Evolutionary conservation across 2,329 filamentous ascomycete species (phyloP).

Genomic region (Blastomyces gilchristii): DNA sequence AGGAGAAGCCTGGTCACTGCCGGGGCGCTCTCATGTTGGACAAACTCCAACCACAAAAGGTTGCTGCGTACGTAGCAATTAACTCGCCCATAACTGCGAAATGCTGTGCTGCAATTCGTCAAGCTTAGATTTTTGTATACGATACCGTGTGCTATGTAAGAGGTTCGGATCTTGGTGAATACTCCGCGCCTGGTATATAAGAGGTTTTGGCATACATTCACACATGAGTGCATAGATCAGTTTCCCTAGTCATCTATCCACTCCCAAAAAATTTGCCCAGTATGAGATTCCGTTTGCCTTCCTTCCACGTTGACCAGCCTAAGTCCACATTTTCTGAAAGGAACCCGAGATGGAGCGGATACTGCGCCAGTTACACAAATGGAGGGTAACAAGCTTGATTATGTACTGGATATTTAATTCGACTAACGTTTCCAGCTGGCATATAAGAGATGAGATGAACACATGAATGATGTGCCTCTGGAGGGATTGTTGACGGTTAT

Average conservation of each 20-base stretch:
- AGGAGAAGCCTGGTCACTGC: background rate
- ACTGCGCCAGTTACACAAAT: slow-evolving; percentile 56
- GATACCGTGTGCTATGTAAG: background rate
- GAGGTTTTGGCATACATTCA: background rate
- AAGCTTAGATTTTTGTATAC: background rate
- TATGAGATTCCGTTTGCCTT: slow-evolving; percentile 29
- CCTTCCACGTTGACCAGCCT: slow-evolving; percentile 37
- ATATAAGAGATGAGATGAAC: slow-evolving; percentile 33
- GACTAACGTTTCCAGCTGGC: slow-evolving; percentile 80
- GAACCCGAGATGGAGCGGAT: slow-evolving; percentile 39
- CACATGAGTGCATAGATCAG: background rate
- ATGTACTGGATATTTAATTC: slow-evolving; percentile 78
- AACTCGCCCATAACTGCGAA: background rate
- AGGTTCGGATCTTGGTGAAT: background rate
- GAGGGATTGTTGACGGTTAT: background rate
- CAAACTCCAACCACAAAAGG: background rate
- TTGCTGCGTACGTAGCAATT: background rate
- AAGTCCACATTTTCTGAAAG: slow-evolving; percentile 38
- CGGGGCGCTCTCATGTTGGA: background rate
- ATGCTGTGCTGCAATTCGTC: background rate
- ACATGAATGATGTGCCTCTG: background rate
- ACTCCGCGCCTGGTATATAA: background rate
- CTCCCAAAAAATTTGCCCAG: background rate
- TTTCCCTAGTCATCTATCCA: background rate
- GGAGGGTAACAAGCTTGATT: slow-evolving; percentile 83